Conservation (phyloP, 140 eudicot genomes). For the Oenanthe javanica region DNA sequence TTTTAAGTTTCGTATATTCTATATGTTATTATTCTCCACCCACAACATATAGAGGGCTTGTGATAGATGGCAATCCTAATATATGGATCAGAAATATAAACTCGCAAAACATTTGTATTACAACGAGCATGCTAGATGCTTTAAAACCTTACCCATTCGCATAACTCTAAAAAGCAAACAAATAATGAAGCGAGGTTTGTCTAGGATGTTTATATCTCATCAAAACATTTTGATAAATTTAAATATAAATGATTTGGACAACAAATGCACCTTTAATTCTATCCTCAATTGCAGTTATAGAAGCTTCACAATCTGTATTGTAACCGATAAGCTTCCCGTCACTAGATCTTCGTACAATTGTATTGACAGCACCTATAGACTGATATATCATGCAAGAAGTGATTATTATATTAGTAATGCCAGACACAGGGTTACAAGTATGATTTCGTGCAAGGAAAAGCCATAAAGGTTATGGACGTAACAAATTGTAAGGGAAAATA, state of each 20-base stretch:
- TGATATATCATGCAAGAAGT: constrained; percentile 23
- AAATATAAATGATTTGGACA: not conserved
- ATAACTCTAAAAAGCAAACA: not conserved
- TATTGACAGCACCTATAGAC: constrained; percentile 83
- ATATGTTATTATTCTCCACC: not conserved
- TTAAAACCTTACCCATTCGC: not conserved
- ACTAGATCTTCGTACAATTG: constrained; percentile 46
- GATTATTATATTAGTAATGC: not conserved
- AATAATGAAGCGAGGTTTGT: not conserved
- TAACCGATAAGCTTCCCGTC: constrained; percentile 82
- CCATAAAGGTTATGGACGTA: not conserved
- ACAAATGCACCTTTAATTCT: constrained; percentile 48
- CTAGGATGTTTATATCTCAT: not conserved
- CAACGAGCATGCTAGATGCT: not conserved
- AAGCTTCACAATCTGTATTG: constrained; percentile 85
- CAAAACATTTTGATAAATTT: not conserved
- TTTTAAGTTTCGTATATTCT: not conserved
- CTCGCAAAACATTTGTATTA: not conserved
- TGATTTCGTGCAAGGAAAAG: not conserved
- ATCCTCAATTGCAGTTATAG: constrained; percentile 78
- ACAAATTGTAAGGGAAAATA: not conserved
- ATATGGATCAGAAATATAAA: not conserved
- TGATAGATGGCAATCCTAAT: not conserved
- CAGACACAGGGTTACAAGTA: not conserved
- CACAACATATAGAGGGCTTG: not conserved